Evolutionary conservation across 257 asterid species (phyloP).

Genomic region (Scutellaria baicalensis): DNA sequence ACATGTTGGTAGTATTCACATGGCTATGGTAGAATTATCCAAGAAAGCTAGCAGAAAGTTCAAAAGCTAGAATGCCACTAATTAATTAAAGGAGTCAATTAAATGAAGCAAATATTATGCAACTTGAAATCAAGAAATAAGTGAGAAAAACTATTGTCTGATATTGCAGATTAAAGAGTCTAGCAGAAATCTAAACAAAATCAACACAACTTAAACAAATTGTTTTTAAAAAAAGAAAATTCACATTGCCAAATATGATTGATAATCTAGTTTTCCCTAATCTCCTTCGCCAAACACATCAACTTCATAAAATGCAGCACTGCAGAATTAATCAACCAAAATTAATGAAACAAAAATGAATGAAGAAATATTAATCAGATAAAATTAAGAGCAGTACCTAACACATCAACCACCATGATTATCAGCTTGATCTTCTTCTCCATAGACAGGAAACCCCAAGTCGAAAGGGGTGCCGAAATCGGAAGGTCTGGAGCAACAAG

Average conservation of each 20-base stretch:
- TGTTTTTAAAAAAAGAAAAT: not conserved
- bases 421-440: constrained; percentile 32
- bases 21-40: too few species aligned
- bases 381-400: constrained; percentile 12
- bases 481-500: constrained; percentile 8
- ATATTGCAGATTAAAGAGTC: not conserved
- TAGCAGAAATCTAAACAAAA: not conserved
- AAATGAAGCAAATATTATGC: not conserved
- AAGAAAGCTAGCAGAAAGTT: too few species aligned
- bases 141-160: not conserved
- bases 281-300: not conserved
- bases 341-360: not conserved
- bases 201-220: not conserved
- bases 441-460: constrained; percentile 38
- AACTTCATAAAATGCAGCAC: not conserved
- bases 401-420: not conserved
- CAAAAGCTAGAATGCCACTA: too few species aligned
- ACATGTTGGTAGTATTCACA: too few species aligned
- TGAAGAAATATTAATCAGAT: not conserved
- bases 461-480: constrained; percentile 26
- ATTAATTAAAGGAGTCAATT: too few species aligned
- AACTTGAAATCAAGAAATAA: not conserved
- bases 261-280: not conserved
- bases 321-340: not conserved
- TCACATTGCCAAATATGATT: not conserved